Evolutionary conservation across 768 basidiomycete genomes (phyloP), one percentile per base, ranked within the genome.

Genomic region (Tulasnella sp.): DNA sequence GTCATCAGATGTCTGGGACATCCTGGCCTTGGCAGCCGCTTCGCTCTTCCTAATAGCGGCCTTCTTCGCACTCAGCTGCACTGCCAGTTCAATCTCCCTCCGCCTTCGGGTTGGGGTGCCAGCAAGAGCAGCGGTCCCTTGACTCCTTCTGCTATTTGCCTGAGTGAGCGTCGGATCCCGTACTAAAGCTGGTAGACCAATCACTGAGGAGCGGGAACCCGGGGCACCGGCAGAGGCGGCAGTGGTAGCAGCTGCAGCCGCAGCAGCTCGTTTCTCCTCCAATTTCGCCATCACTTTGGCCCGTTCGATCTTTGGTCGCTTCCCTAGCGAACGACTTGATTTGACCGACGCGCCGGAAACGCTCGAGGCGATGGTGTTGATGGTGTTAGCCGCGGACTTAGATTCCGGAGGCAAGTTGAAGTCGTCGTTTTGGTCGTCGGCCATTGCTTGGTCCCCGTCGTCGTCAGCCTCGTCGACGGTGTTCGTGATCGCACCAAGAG

Each of bases 281-380:
- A 82, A 73, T n/a, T 77, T 82, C 11, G 81, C 81, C 40, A 82
- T 82, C 18, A 82, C 81, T 60, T 77, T 81, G 24, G 80, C 64
- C 34, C 81, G 44, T 20, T 82, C 82, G 58, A 82, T 82, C 14
- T 75, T 72, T 18, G 81, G 81, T 22, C 81, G 69, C 18, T 80
- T 73, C n/a, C 44, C 42, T 7, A 58, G 42, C 31, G 41, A 31
- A n/a, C 42, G 44, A 54, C 42, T 42, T 7, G 79, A 75, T 76
- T 16, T 31, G 37, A 72, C 40, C 11, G 79, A 75, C 18, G 78
- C 74, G 40, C 54, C 46, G 31, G 78, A 72, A 22, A n/a, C 31
- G 34, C 54, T 42, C n/a, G 74, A n/a, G 54, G 77, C 40, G 34
- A 78, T 42, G 7, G 54, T 54, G 41, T 54, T 72, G 28, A 64